A percentile compares a stretch with the other conserved stretches of the same genome.
Conservation (phyloP, 805 yeast species). For the Candida nanaspora region DNA sequence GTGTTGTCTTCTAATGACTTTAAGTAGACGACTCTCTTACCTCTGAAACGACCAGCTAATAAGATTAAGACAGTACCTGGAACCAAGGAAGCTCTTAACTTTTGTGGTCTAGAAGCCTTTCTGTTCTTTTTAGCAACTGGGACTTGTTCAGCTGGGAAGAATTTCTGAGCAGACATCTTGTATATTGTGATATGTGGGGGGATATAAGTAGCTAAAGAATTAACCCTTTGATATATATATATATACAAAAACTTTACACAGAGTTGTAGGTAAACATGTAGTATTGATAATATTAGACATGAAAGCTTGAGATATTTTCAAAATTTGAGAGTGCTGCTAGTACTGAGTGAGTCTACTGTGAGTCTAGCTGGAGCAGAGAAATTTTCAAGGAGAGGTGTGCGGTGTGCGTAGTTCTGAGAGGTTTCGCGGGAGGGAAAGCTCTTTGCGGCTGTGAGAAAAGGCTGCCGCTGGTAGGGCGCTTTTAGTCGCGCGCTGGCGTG, state of each 20-base stretch:
- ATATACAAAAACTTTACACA: neutral
- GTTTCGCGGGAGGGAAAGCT: too few species aligned
- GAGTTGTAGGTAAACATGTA: too few species aligned
- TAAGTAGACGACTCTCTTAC: constrained; percentile 98
- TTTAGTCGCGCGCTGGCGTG: too few species aligned
- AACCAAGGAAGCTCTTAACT: constrained; percentile 69
- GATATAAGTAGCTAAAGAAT: too few species aligned
- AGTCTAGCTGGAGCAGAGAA: too few species aligned
- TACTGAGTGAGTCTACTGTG: too few species aligned
- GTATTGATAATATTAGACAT: too few species aligned
- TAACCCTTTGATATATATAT: too few species aligned
- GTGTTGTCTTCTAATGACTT: constrained; percentile 98
- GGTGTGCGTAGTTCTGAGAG: neutral
- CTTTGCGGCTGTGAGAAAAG: too few species aligned
- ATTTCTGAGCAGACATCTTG: constrained; percentile 40
- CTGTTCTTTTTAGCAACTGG: constrained; percentile 84
- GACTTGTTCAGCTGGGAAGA: constrained; percentile 91
- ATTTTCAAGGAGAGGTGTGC: neutral
- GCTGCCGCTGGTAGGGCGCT: too few species aligned
- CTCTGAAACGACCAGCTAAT: constrained; percentile 99
- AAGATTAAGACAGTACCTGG: constrained; percentile 58
- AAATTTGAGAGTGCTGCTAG: too few species aligned
- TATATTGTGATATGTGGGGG: neutral
- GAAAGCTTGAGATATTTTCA: too few species aligned
- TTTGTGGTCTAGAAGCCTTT: constrained; percentile 89